A percentile compares a stretch with the other conserved stretches of the same genome.
phyloP scores from a whole-genome alignment of 1,284 basidiomycete genomes.

The Kwoniella shivajii region DNA sequence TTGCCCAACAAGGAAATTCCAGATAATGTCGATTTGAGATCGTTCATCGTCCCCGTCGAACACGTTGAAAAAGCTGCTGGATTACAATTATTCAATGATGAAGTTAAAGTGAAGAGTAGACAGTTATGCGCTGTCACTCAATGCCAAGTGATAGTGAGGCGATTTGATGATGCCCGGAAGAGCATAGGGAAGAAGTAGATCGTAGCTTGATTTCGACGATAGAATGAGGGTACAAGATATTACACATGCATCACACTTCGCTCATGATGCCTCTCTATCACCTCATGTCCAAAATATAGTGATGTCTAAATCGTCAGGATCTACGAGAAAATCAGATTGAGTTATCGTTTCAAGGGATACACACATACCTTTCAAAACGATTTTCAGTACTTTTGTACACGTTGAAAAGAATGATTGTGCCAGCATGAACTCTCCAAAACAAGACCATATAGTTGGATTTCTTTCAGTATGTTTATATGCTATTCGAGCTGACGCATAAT shows the following conservation, averaged over 20 bases:
- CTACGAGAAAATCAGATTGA: background rate
- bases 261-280: background rate
- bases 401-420: no score
- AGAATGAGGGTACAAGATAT: background rate
- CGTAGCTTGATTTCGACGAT: no score
- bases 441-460: no score
- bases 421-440: no score
- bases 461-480: no score
- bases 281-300: background rate
- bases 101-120: slow-evolving; percentile 75
- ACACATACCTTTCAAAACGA: no score
- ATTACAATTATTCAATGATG: slow-evolving; percentile 82
- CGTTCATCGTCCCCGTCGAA: slow-evolving; percentile 78
- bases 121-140: slow-evolving; percentile 84
- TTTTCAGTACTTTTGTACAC: no score
- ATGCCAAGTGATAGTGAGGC: slow-evolving; percentile 79
- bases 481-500: no score
- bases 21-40: slow-evolving; percentile 75
- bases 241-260: background rate
- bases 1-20: slow-evolving; percentile 87
- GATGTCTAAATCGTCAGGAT: background rate
- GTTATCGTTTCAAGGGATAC: no score
- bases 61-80: slow-evolving; percentile 90
- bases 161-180: slow-evolving; percentile 86
- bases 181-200: slow-evolving; percentile 23